Conservation (phyloP, 2,329 filamentous ascomycete species). For the Pseudogymnoascus sp. region DNA sequence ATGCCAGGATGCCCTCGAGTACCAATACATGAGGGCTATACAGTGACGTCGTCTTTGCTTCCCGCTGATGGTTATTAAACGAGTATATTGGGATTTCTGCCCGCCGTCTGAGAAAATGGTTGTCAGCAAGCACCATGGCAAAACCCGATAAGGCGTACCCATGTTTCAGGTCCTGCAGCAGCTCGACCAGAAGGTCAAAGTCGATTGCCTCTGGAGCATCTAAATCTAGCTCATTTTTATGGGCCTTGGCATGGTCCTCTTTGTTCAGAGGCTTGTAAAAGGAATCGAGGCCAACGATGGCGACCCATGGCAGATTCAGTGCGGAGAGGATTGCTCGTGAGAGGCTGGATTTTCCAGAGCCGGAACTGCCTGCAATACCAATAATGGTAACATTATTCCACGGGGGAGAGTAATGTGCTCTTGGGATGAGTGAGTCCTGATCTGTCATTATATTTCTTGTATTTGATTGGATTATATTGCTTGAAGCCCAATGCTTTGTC, state of each 20-base stretch:
- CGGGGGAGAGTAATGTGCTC: slow-evolving; percentile 80
- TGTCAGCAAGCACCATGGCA: neutral
- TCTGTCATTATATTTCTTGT: neutral
- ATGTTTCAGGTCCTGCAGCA: slow-evolving; percentile 75
- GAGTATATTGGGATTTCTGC: slow-evolving; percentile 93
- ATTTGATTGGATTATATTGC: slow-evolving; percentile 5
- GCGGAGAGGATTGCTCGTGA: slow-evolving; percentile 85
- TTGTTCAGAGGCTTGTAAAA: slow-evolving; percentile 87
- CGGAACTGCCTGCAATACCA: slow-evolving; percentile 89
- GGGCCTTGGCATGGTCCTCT: slow-evolving; percentile 73
- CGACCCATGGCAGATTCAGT: slow-evolving; percentile 92
- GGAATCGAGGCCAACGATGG: slow-evolving; percentile 96
- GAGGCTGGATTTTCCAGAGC: slow-evolving; percentile 88
- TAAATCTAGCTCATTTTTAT: slow-evolving; percentile 90
- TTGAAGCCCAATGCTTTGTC: neutral
- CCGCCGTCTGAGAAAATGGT: slow-evolving; percentile 34
- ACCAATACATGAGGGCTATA: slow-evolving; percentile 96
- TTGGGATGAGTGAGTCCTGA: slow-evolving; percentile 33
- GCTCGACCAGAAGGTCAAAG: slow-evolving; percentile 79
- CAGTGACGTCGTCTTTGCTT: slow-evolving; percentile 73
- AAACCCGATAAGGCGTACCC: slow-evolving; percentile 53
- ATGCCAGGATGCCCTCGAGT: slow-evolving; percentile 88
- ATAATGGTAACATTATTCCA: slow-evolving; percentile 97
- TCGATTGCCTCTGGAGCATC: slow-evolving; percentile 91
- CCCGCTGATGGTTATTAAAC: slow-evolving; percentile 79